Percentiles rank a stretch among this genome's conserved stretches.
These are phyloP conservation scores for Blastobotrys petasosporus DNA, from an alignment of 1,139 yeast genomes.

Conservation along the genomic window DNA sequence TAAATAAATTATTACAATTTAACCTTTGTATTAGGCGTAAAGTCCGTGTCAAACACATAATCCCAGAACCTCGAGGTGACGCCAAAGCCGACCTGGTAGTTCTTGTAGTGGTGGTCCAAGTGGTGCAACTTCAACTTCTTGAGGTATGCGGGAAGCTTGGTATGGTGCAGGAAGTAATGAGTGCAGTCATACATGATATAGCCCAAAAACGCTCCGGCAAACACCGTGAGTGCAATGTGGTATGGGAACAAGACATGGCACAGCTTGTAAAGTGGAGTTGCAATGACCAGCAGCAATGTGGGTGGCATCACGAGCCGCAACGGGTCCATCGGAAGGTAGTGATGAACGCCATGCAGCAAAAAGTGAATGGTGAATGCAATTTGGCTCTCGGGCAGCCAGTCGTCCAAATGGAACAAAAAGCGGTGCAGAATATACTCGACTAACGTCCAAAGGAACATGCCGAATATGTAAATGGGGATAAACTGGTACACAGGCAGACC, in stretches of 20 bases:
- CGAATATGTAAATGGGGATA: slow-evolving; percentile 47
- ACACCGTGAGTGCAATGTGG: slow-evolving; percentile 56
- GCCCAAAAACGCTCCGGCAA: slow-evolving; percentile 94
- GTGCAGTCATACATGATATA: slow-evolving; percentile 86
- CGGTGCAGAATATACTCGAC: slow-evolving; percentile 85
- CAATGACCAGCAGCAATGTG: slow-evolving; percentile 55
- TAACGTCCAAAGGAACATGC: slow-evolving; percentile 86
- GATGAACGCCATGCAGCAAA: slow-evolving; percentile 92
- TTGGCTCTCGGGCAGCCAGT: slow-evolving; percentile 74
- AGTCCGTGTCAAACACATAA: slow-evolving; percentile 69
- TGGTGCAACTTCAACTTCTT: slow-evolving; percentile 83
- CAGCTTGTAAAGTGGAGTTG: slow-evolving; percentile 54
- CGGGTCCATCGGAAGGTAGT: slow-evolving; percentile 94
- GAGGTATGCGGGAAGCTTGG: slow-evolving; percentile 65
- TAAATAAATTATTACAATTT: slow-evolving; percentile 6
- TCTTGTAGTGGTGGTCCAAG: slow-evolving; percentile 94
- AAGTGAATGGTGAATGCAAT: slow-evolving; percentile 76
- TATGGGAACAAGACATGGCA: slow-evolving; percentile 56
- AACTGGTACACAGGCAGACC: slow-evolving; percentile 25
- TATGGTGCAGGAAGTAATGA: slow-evolving; percentile 86
- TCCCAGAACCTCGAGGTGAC: slow-evolving; percentile 95
- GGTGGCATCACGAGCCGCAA: slow-evolving; percentile 96
- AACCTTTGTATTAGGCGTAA: slow-evolving; percentile 30
- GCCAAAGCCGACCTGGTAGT: slow-evolving; percentile 94
- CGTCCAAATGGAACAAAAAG: slow-evolving; percentile 87